phyloP scores from a whole-genome alignment of 2,329 filamentous ascomycete species.

The Cladosporium sp. region DNA sequence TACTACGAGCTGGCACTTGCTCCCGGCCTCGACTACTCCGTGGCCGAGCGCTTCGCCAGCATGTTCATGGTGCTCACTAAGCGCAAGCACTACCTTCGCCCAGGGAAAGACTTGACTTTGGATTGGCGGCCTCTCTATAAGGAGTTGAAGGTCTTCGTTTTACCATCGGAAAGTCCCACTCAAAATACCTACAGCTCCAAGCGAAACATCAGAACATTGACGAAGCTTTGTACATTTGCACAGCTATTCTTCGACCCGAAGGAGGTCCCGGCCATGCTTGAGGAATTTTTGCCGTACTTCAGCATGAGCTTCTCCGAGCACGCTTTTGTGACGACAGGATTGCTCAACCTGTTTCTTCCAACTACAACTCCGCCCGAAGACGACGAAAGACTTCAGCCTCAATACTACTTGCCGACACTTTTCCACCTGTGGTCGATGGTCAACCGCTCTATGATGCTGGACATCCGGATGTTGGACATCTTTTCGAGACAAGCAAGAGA shows the following conservation, averaged over 20 bases:
- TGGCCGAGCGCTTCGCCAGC: slow-evolving; percentile 85
- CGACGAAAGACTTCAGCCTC: slow-evolving; percentile 70
- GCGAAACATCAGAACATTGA: slow-evolving; percentile 64
- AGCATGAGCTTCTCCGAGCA: slow-evolving; percentile 88
- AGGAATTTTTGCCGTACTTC: slow-evolving; percentile 57
- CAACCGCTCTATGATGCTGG: slow-evolving; percentile 79
- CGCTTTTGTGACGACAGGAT: slow-evolving; percentile 84
- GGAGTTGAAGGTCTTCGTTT: slow-evolving; percentile 82
- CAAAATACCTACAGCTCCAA: slow-evolving; percentile 51
- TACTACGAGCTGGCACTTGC: slow-evolving; percentile 93
- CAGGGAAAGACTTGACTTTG: slow-evolving; percentile 78
- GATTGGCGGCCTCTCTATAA: slow-evolving; percentile 93
- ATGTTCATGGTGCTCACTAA: slow-evolving; percentile 97
- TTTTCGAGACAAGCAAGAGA: slow-evolving; percentile 83
- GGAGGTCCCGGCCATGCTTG: slow-evolving; percentile 67
- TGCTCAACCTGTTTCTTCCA: slow-evolving; percentile 81
- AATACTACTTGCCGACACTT: slow-evolving; percentile 83
- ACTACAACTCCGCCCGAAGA: slow-evolving; percentile 70
- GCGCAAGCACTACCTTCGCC: slow-evolving; percentile 94
- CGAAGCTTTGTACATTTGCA: slow-evolving; percentile 83
- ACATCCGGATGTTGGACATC: slow-evolving; percentile 82
- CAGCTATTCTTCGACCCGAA: slow-evolving; percentile 88
- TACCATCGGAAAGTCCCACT: slow-evolving; percentile 72
- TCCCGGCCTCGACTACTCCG: slow-evolving; percentile 74
- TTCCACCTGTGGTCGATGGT: slow-evolving; percentile 96